phyloP scores from a whole-genome alignment of 176 grass and related monocot genomes.

The Calamus simplicifolius region DNA sequence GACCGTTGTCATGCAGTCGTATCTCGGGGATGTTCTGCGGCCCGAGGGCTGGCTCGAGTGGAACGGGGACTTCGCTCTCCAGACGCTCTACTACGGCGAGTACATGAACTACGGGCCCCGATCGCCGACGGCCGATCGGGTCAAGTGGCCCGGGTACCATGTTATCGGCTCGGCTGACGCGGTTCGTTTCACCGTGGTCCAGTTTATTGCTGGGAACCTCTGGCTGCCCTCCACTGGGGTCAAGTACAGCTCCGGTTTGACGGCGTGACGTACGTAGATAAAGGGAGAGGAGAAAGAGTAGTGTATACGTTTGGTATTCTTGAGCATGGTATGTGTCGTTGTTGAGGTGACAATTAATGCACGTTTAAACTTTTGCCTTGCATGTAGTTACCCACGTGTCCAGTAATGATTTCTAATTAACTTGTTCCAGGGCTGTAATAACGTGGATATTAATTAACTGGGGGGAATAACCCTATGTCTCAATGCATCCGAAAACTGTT shows the following conservation, averaged over 20 bases:
- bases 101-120: slow-evolving; percentile 18
- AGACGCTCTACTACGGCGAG: slow-evolving; percentile 14
- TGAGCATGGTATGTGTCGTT: no score
- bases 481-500: no score
- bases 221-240: slow-evolving; percentile 15
- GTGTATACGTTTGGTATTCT: no score
- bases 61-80: slow-evolving; percentile 8
- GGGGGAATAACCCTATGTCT: no score
- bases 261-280: not conserved
- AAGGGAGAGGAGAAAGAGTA: no score
- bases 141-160: slow-evolving; percentile 13
- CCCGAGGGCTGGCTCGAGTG: slow-evolving; percentile 18
- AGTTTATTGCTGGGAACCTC: slow-evolving; percentile 15
- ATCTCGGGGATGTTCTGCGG: not conserved
- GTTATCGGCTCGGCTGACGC: not conserved
- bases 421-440: no score
- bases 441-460: no score
- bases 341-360: no score
- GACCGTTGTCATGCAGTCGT: slow-evolving; percentile 14
- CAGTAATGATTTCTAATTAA: no score
- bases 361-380: no score
- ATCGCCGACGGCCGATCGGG: not conserved
- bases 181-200: slow-evolving; percentile 6
- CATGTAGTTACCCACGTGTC: no score
- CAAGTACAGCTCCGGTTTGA: slow-evolving; percentile 8